These are phyloP conservation scores for Penicillium paxilli DNA, from an alignment of 495 filamentous ascomycete genomes.

Conservation along the genomic window DNA sequence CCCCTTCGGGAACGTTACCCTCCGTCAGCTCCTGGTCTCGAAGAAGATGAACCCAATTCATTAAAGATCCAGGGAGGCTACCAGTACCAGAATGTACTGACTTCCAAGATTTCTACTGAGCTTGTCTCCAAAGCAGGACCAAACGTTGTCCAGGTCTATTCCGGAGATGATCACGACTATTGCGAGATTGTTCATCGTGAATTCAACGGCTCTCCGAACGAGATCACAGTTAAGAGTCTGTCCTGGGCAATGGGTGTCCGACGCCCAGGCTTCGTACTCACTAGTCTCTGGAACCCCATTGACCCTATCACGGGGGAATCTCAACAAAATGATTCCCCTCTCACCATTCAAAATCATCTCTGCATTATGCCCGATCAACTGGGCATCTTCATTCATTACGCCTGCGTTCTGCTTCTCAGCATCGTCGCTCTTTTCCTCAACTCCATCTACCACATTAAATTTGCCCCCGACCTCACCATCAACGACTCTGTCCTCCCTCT, in stretches of 20 bases:
- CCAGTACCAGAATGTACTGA: conserved; percentile 96
- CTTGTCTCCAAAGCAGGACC: conserved; percentile 73
- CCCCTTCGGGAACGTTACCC: conserved; percentile 83
- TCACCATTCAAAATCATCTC: conserved; percentile 82
- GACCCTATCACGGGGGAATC: conserved; percentile 60
- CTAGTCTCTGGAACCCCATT: conserved; percentile 90
- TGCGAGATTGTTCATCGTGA: conserved; percentile 81
- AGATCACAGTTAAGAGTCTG: conserved; percentile 93
- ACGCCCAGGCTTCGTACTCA: conserved; percentile 81
- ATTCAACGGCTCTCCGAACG: conserved; percentile 66
- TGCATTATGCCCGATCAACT: conserved; percentile 91
- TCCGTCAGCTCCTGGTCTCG: conserved; percentile 60
- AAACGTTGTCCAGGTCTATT: conserved; percentile 74
- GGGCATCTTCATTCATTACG: conserved; percentile 77
- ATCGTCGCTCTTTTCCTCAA: conserved; percentile 59
- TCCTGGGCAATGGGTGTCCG: conserved; percentile 97
- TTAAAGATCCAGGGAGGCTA: conserved; percentile 75
- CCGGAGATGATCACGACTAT: conserved; percentile 98
- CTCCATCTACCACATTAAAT: conserved; percentile 52
- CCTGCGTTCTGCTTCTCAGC: conserved; percentile 57
- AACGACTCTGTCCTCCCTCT: conserved; percentile 36
- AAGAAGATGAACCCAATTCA: conserved; percentile 74
- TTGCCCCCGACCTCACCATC: conserved; percentile 13
- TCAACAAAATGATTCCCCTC: conserved; percentile 33
- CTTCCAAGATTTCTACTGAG: conserved; percentile 66